Base-by-base conservation (phyloP, 495 filamentous ascomycete genomes). In the Hypoxylon perforatum region DNA sequence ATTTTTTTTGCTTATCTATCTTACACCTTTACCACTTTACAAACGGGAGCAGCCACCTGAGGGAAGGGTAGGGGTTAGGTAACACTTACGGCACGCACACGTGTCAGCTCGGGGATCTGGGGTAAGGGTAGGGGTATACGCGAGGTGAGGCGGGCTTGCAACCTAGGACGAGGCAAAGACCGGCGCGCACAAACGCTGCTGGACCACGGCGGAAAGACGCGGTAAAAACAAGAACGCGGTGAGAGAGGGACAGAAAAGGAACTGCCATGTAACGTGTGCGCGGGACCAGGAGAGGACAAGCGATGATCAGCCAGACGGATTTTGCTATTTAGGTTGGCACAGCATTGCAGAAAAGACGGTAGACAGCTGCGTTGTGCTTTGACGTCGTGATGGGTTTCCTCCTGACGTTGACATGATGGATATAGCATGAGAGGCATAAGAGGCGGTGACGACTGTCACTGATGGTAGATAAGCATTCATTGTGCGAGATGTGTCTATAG, bases 281-380 rank as follows among this genome's bases (percentile, higher is more conserved):
- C 28, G 39, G 15, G 41, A 47, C 23, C 17, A 14, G 42, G 57
- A 38, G 44, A 59, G 35, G 44, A 41, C 65, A 68, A 68, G 59
- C 54, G 59, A 48, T 38, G 65, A 63, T 58, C 58, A 58, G 52
- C 53, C 19, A 57, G 52, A 46, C 33, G 3, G 53, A 39, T 57
- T 8, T 39, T 14, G 15, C 4, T 39, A 14, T 14, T 3, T 39
- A 39, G 3, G 36, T 12, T 39, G 36, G 36, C 36, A 14, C 15
- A 3, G 4, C 36, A 14, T 5, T 39, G 36, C 11, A 39, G 45
- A 10, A 25, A 14, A 25, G 45, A 10, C 3, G 10, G 23, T 25
- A 48, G 45, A 22, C 45, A 19, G 45, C 19, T 12, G n/a, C n/a
- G n/a, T n/a, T n/a, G n/a, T n/a, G n/a, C n/a, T n/a, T n/a, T n/a